phyloP scores from a whole-genome alignment of 2,329 filamentous ascomycete species.

The Aspergillus floridensis region DNA sequence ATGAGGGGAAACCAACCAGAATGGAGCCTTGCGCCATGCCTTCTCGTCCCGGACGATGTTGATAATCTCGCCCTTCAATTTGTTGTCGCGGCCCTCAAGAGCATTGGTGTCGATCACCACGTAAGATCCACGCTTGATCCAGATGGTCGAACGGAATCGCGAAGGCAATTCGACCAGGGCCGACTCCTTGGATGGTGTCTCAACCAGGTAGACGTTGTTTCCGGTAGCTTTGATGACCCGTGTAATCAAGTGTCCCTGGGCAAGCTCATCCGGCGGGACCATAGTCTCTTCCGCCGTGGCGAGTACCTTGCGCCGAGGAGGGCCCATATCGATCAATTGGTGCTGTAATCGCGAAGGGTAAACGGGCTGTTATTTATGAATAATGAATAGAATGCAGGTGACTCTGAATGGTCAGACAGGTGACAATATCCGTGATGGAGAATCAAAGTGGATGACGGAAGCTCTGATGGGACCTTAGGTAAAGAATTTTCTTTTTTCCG shows the following conservation, averaged over 20 bases:
- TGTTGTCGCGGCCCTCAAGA: slow-evolving; percentile 67
- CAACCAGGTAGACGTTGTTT: slow-evolving; percentile 82
- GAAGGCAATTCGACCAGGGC: slow-evolving; percentile 78
- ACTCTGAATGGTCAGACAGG: not conserved
- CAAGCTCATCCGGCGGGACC: slow-evolving; percentile 55
- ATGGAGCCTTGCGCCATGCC: slow-evolving; percentile 81
- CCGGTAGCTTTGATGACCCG: slow-evolving; percentile 79
- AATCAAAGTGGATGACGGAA: not conserved
- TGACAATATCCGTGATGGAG: not conserved
- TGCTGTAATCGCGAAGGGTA: not conserved
- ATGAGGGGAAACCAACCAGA: slow-evolving; percentile 61
- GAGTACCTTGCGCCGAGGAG: slow-evolving; percentile 72
- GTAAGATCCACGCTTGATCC: slow-evolving; percentile 85
- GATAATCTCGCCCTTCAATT: slow-evolving; percentile 82
- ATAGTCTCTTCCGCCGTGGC: slow-evolving; percentile 73
- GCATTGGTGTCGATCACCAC: slow-evolving; percentile 74
- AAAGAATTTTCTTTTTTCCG: not conserved
- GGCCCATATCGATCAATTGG: slow-evolving; percentile 56
- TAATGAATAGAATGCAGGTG: not conserved
- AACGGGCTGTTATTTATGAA: not conserved
- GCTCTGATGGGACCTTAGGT: not conserved
- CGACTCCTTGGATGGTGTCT: slow-evolving; percentile 63
- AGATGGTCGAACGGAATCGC: slow-evolving; percentile 86
- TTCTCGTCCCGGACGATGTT: slow-evolving; percentile 92
- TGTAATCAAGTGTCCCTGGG: slow-evolving; percentile 62